These are phyloP conservation scores for Neurospora sublineolata DNA, from an alignment of 495 filamentous ascomycete genomes.

Conservation along the genomic window DNA sequence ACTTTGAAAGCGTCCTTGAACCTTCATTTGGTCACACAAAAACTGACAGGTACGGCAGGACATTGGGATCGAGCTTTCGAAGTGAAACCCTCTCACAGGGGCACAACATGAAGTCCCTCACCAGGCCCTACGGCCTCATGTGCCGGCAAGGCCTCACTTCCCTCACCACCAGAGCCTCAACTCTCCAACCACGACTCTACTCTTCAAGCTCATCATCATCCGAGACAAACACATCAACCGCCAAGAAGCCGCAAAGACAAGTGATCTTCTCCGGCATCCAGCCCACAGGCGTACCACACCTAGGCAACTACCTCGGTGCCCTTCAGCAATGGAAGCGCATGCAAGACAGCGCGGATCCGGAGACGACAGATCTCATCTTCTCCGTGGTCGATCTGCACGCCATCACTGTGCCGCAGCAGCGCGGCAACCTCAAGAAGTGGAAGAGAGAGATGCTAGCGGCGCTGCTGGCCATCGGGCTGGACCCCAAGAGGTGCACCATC, in stretches of 20 bases:
- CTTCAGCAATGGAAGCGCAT: constrained; percentile 72
- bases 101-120: not conserved
- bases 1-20: not conserved
- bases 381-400: constrained; percentile 89
- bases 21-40: not conserved
- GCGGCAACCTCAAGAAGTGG: constrained; percentile 43
- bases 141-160: not conserved
- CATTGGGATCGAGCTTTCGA: not conserved
- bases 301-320: constrained; percentile 95
- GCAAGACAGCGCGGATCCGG: constrained; percentile 47
- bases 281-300: constrained; percentile 87
- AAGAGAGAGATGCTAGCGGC: constrained; percentile 66
- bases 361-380: constrained; percentile 53
- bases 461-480: constrained; percentile 72
- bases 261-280: constrained; percentile 93
- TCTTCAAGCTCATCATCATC: not conserved
- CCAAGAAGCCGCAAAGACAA: not conserved
- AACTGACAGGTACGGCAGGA: not conserved
- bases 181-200: not conserved
- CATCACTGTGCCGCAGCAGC: constrained; percentile 63
- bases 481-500: constrained; percentile 61
- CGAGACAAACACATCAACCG: not conserved
- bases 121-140: not conserved
- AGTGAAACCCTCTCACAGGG: not conserved
- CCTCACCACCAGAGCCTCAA: not conserved